Evolutionary conservation across 2,329 filamentous ascomycete genomes (phyloP).

Genomic region (Hypoxylon sp.): DNA sequence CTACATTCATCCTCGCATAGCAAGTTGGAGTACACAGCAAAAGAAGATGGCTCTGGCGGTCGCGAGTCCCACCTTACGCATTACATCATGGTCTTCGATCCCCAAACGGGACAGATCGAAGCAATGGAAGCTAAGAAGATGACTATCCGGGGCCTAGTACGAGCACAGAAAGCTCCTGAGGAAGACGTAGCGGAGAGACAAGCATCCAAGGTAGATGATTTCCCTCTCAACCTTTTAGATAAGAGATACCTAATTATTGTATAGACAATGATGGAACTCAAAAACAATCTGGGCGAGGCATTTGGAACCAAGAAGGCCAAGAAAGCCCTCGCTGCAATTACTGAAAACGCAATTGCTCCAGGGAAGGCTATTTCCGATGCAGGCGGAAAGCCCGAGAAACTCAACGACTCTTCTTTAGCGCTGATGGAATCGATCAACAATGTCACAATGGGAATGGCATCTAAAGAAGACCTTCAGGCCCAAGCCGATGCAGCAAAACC

Average conservation of each 20-base stretch:
- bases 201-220: conserved; percentile 56
- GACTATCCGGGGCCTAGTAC: conserved; percentile 70
- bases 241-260: conserved; percentile 45
- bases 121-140: conserved; percentile 76
- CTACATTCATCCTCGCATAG: conserved; percentile 71
- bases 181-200: conserved; percentile 61
- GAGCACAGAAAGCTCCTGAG: conserved; percentile 67
- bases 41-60: conserved; percentile 64
- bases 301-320: conserved; percentile 91
- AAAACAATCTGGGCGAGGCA: conserved; percentile 79
- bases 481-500: conserved; percentile 78
- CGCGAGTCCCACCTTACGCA: conserved; percentile 68
- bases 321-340: conserved; percentile 74
- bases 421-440: conserved; percentile 76
- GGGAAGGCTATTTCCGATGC: conserved; percentile 70
- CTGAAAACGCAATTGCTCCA: conserved; percentile 78
- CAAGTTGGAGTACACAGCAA: conserved; percentile 72
- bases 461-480: conserved; percentile 75
- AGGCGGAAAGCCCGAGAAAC: conserved; percentile 61
- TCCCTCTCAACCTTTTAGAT: conserved; percentile 1
- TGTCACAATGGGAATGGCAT: conserved; percentile 75
- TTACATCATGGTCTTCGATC: conserved; percentile 76
- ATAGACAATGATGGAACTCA: conserved; percentile 72
- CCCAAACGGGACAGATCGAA: conserved; percentile 70
- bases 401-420: conserved; percentile 69